Base-by-base conservation (phyloP, 176 grass and related monocot genomes). In the Microstegium vimineum region DNA sequence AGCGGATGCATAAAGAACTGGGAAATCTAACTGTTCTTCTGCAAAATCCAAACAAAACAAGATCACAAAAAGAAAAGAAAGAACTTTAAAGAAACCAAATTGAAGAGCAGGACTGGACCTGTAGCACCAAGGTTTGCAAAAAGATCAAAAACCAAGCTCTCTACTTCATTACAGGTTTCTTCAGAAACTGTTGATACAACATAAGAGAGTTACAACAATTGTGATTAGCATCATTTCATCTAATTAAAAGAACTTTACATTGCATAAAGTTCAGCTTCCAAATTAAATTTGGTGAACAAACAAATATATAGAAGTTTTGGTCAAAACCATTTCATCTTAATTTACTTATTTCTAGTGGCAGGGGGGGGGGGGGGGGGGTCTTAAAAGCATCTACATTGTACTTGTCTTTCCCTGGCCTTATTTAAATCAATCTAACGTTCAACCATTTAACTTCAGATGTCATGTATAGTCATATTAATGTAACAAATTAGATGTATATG, bases 101-200 rank as follows among this genome's bases (percentile, higher is more conserved):
- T 26, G 59, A 70, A 84, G 76, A 46, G 18, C 71, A 71, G 61
- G 36, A 83, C 72, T 43, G 23, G 76, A 99, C 96, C 96, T 90
- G 96, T 99, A 69, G 96, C 96, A 74, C 93, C 96, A 84, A 99
- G 96, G 82, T 99, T 99, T 82, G 96, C 96, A 82, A 99, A 99
- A 87, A 99, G 96, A 81, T 99, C 96, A 88, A 99, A 98, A 13
- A 99, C 96, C 85, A 99, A 89, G 80, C 96, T 99, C 90, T 99
- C 93, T 31, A 99, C 96, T 86, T 99, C 96, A 70, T 99, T 83
- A 83, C 96, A 99, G 26, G 96, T 99, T 88, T 99, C 96, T 86
- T 99, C 96, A 76, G 96, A 93, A 69, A 95, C 96, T 99, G 90
- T 71, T 64, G 43, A 38, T 51, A 22, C 74, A 83, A 7, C 66